Base-by-base conservation (phyloP, 306 rosid genomes). In the Fragaria nilgerrensis region DNA sequence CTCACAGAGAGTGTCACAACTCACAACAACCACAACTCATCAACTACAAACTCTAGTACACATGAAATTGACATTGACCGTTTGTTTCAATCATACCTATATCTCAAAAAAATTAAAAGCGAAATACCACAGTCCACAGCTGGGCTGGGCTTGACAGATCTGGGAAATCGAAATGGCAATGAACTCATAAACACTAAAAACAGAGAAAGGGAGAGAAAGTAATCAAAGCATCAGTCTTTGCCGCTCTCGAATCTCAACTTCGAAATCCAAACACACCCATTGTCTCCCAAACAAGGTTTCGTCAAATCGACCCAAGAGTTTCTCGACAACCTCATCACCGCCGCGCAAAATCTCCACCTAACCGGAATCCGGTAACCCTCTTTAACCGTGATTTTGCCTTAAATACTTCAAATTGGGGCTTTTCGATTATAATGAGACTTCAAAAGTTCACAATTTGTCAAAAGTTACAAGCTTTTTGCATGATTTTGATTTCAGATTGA, bases 301-400 rank as follows among this genome's bases (percentile, higher is more conserved):
- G 85, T 77, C 2, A 86, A 86, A 77, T 89, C 89, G 73, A 70
- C 88, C 81, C 95, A 87, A 4, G 84, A 84, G 67, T 79, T 85
- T 41, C 50, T 93, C 9, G 83, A 79, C 52, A 64, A 69, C 68
- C 73, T 88, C 79, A 45, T 89, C 87, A 66, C 61, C 76, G 79
- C 58, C 87, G 77, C 4, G 77, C 80, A 17, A 27, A 27, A 27
- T 27, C 1, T 27, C 29, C 29, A 27, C 29, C 29, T 27, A 76
- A 70, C 53, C 89, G 98, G 48, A 82, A 81, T 81, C 95, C 96
- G 86, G 98, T 93, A 89, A 58, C 29, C 23, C 61, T 53, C 61
- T 27, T 59, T n/a, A 55, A 20, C 32, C 27, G 29, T 62, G 45
- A 34, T 34, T 62, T 29, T 29, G 0, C 65, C 68, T n/a, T 5